Conservation (phyloP, 352 stramenopile species). For the Globisporangium viniferum region DNA sequence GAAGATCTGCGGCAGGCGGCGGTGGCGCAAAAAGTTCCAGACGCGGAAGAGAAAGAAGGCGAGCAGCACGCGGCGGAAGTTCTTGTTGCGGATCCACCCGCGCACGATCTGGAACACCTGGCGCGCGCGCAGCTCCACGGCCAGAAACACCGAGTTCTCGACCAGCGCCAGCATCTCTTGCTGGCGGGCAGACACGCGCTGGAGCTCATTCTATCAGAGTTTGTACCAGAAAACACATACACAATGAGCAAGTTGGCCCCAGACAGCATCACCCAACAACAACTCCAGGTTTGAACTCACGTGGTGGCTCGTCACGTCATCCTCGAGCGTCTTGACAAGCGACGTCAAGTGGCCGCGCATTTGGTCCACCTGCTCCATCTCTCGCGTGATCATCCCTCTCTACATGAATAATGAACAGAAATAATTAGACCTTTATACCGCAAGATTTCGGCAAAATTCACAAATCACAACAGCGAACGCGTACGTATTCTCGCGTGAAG, state of each 20-base stretch:
- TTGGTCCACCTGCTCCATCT: conserved; percentile 50
- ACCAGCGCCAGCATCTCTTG: conserved; percentile 32
- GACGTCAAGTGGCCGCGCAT: conserved; percentile 50
- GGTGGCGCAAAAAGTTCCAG: conserved; percentile 51
- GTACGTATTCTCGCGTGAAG: conserved; percentile 60
- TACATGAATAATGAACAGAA: conserved; percentile 3
- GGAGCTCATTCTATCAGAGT: conserved; percentile 40
- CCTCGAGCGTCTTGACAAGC: conserved; percentile 57
- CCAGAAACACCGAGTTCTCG: conserved; percentile 46
- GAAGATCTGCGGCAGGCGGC: conserved; percentile 52
- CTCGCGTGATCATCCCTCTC: conserved; percentile 45
- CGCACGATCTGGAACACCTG: conserved; percentile 36
- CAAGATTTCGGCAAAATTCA: neutral
- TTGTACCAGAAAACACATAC: neutral
- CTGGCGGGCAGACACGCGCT: conserved; percentile 35
- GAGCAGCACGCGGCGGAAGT: conserved; percentile 48
- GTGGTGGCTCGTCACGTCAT: conserved; percentile 56
- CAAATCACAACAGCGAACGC: neutral
- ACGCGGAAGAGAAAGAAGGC: conserved; percentile 41
- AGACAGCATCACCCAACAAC: neutral
- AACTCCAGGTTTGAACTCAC: conserved; percentile 13
- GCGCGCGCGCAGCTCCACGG: conserved; percentile 32
- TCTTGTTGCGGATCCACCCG: conserved; percentile 45
- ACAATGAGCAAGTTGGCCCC: neutral
- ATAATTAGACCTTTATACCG: neutral